Base-by-base conservation (phyloP, 306 rosid species). In the Rosa chinensis region DNA sequence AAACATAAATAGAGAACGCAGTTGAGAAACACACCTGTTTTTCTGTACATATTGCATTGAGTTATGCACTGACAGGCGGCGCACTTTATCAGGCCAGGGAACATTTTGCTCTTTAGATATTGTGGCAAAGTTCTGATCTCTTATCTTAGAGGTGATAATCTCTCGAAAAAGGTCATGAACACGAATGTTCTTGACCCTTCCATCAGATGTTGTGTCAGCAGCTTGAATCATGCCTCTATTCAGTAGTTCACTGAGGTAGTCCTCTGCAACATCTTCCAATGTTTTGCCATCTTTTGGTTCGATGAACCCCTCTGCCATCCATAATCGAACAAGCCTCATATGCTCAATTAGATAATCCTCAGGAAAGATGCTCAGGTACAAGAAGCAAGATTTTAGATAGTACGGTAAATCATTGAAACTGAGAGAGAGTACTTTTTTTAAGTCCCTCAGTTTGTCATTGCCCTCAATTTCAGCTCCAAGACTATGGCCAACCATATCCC, bases 221-320 rank as follows among this genome's bases (percentile, higher is more conserved):
- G 50, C 53, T 77, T 85, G 88, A 50, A 89, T 66, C 79, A 89
- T 73, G 67, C 87, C 87, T 79, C 93, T 83, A 80, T 83, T 77
- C 82, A 87, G 40, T 32, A 89, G 87, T 78, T 87, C 93, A 66
- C 80, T 75, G 72, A 89, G 83, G 80, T 89, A 89, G 72, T 82
- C 76, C 42, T 85, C 85, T 72, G 93, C 93, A 72, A 89, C 89
- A n/a, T 77, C 81, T 87, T 89, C 93, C 75, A 6, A 48, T 63
- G 90, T 87, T 77, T 71, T 85, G 20, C 89, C 89, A 58, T 85
- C 89, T 73, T 83, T 87, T 32, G 70, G 78, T 44, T 48, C 78
- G 18, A 89, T 75, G 73, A 89, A 85, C 10, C 93, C 93, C 81
- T 89, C 90, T 1, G 90, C 90, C 80, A 89, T 80, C 93, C 93